Evolutionary conservation across 2,329 filamentous ascomycete genomes (phyloP).

Genomic region (Exserohilum turcica): DNA sequence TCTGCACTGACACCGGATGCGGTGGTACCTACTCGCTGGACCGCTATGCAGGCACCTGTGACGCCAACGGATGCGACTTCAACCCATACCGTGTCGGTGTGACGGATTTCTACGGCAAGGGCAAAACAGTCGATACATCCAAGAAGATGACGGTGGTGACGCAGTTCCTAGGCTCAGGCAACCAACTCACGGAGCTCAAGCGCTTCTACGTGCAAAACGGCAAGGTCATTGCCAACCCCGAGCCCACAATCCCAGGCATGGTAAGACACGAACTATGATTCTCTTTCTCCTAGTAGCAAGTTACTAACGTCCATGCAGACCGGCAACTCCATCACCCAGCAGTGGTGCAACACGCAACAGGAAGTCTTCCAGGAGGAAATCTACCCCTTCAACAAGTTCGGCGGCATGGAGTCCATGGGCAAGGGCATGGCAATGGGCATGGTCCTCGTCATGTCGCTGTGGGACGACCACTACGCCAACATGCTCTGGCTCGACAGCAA

Average conservation of each 20-base stretch:
- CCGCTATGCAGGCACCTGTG: conserved; percentile 67
- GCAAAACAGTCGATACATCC: conserved; percentile 52
- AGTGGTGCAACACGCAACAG: conserved; percentile 38
- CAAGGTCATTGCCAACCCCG: conserved; percentile 53
- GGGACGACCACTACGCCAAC: conserved; percentile 68
- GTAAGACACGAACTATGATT: conserved; percentile 1
- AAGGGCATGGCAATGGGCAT: conserved; percentile 61
- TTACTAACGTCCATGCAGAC: background rate
- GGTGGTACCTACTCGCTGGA: conserved; percentile 56
- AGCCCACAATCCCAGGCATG: conserved; percentile 53
- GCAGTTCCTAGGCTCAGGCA: conserved; percentile 53
- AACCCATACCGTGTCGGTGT: conserved; percentile 66
- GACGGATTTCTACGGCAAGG: conserved; percentile 64
- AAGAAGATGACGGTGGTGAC: conserved; percentile 55
- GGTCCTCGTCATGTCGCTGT: conserved; percentile 67
- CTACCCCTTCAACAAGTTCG: conserved; percentile 59
- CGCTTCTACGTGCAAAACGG: conserved; percentile 58
- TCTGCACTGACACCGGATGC: conserved; percentile 57
- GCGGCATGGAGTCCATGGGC: conserved; percentile 62
- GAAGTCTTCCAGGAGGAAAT: conserved; percentile 36
- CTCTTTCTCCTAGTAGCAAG: no score
- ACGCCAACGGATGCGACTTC: conserved; percentile 70
- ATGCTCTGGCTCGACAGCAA: conserved; percentile 77
- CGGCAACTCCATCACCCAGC: conserved; percentile 39
- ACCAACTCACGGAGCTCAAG: conserved; percentile 50